Evolutionary conservation across 2,329 filamentous ascomycete species (phyloP).

Genomic region (Pyrenochaeta sp.): DNA sequence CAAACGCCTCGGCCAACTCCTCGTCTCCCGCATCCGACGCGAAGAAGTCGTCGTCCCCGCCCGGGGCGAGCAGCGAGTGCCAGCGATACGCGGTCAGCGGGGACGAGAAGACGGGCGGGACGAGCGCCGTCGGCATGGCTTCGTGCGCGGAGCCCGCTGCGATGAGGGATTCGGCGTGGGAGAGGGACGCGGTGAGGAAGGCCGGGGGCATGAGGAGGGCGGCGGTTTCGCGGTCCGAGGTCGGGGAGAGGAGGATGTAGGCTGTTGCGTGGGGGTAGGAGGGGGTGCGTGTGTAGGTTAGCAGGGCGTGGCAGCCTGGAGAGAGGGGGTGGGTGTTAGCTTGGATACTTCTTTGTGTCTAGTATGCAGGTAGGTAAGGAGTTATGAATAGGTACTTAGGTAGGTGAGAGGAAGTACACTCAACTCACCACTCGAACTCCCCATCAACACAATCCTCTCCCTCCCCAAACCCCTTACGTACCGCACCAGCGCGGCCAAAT

Average conservation of each 20-base stretch:
- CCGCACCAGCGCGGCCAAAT: conserved; percentile 17
- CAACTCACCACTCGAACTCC: too few relatives aligned
- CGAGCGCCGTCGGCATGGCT: conserved; percentile 11
- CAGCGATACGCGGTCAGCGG: conserved; percentile 26
- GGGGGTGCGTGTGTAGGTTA: conserved; percentile 13
- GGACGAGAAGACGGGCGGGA: conserved; percentile 17
- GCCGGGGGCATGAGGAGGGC: conserved; percentile 18
- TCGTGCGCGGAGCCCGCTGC: conserved; percentile 6
- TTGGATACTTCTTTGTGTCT: too few relatives aligned
- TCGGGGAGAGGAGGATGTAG: conserved; percentile 24
- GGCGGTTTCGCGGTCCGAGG: conserved; percentile 24
- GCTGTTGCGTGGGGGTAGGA: conserved; percentile 6
- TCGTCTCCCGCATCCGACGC: conserved; percentile 18
- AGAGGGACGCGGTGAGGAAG: conserved; percentile 6
- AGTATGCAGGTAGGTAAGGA: too few relatives aligned
- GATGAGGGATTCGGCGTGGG: conserved; percentile 13
- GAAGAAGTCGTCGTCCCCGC: conserved; percentile 29
- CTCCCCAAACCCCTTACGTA: conserved; percentile 14
- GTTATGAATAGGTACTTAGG: too few relatives aligned
- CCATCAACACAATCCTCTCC: too few relatives aligned
- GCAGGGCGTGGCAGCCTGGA: conserved; percentile 21
- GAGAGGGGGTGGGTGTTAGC: too few relatives aligned
- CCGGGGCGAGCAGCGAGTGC: conserved; percentile 17
- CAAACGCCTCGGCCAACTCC: too few relatives aligned
- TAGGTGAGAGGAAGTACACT: too few relatives aligned